Evolutionary conservation across 2,329 filamentous ascomycete genomes (phyloP).

Genomic region (Trichophyton verrucosum): DNA sequence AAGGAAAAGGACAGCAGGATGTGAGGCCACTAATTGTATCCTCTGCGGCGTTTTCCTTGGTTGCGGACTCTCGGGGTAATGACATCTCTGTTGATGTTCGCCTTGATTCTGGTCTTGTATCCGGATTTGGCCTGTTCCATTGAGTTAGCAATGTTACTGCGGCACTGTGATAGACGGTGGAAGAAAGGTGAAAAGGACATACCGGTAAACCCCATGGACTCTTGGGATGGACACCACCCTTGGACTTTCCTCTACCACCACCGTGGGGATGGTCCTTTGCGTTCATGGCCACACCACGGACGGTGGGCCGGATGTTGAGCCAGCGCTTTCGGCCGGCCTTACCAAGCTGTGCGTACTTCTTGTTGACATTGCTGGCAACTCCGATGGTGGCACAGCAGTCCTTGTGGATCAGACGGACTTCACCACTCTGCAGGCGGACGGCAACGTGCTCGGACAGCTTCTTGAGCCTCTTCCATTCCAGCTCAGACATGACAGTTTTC

Average conservation of each 20-base stretch:
- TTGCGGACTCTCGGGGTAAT: conserved; percentile 74
- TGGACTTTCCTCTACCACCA: conserved; percentile 97
- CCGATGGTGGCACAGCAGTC: conserved; percentile 93
- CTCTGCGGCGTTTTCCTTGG: conserved; percentile 70
- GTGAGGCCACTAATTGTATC: conserved; percentile 41
- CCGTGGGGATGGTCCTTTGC: conserved; percentile 96
- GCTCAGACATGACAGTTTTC: conserved; percentile 19
- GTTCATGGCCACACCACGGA: conserved; percentile 98
- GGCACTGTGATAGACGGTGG: conserved; percentile 10
- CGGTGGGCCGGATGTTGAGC: conserved; percentile 88
- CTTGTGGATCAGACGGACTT: conserved; percentile 77
- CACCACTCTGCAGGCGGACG: conserved; percentile 80
- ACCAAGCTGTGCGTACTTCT: conserved; percentile 80
- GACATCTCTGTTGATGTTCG: conserved; percentile 85
- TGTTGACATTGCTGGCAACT: conserved; percentile 82
- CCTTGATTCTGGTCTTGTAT: conserved; percentile 81
- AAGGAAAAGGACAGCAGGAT: neutral
- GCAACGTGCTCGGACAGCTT: conserved; percentile 67
- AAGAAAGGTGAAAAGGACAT: conserved; percentile 35
- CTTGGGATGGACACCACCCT: conserved; percentile 90
- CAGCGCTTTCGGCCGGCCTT: conserved; percentile 90
- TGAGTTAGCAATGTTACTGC: neutral
- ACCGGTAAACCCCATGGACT: conserved; percentile 94
- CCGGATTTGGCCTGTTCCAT: conserved; percentile 40
- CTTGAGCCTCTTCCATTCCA: conserved; percentile 32